These are phyloP conservation scores for Yamagishiella unicocca DNA, from an alignment of 139 green algal species.

Conservation along the genomic window DNA sequence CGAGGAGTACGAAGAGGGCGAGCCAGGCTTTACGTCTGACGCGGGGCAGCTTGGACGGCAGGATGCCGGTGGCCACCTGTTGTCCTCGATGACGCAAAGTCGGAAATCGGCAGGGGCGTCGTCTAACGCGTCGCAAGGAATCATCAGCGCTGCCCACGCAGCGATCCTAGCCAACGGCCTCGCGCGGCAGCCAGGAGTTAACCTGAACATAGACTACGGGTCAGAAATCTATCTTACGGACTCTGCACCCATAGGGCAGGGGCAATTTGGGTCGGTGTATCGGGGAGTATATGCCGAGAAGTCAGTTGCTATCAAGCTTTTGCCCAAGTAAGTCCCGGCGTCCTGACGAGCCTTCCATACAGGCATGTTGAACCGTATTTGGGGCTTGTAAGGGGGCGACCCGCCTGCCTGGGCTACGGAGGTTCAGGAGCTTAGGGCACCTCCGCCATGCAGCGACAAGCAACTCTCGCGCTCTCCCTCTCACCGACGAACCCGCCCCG, in stretches of 20 bases:
- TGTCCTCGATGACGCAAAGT: background rate
- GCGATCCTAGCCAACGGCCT: background rate
- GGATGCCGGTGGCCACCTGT: background rate
- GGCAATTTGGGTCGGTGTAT: slow-evolving; percentile 39
- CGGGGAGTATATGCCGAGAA: background rate
- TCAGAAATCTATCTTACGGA: slow-evolving; percentile 22
- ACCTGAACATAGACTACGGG: slow-evolving; percentile 32
- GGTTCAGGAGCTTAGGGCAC: too few relatives aligned
- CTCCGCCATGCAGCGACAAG: too few relatives aligned
- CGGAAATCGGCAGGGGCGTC: background rate
- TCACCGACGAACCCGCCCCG: too few relatives aligned
- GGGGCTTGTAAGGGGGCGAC: too few relatives aligned
- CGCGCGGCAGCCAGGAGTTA: slow-evolving; percentile 9
- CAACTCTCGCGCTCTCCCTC: too few relatives aligned
- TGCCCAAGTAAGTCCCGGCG: slow-evolving; percentile 26
- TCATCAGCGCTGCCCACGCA: background rate
- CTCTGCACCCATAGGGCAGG: slow-evolving; percentile 24
- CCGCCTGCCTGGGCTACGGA: too few relatives aligned
- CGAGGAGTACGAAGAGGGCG: background rate
- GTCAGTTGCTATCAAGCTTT: slow-evolving; percentile 28
- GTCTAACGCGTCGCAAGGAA: background rate
- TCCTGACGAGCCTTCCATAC: too few relatives aligned
- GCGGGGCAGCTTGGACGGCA: background rate
- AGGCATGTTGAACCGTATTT: too few relatives aligned
- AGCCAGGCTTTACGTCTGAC: slow-evolving; percentile 6